These are phyloP conservation scores for Kurtzmaniella quercitrusa DNA, from an alignment of 1,139 yeast genomes.

Conservation along the genomic window DNA sequence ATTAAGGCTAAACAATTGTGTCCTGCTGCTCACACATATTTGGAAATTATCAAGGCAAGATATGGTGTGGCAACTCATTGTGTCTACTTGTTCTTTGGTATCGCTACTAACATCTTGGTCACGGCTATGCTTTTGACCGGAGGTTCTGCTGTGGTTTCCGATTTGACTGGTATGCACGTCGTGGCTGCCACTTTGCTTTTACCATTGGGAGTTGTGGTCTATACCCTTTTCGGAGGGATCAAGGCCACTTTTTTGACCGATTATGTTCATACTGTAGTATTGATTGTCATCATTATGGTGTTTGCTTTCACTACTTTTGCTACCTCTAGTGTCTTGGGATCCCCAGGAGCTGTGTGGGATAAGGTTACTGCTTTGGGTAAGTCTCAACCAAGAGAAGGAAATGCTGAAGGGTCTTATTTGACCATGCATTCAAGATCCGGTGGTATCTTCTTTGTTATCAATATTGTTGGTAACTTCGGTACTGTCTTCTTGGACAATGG, in stretches of 20 bases:
- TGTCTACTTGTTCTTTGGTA: conserved; percentile 70
- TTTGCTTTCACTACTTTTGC: conserved; percentile 67
- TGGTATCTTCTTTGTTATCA: conserved; percentile 79
- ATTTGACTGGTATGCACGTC: conserved; percentile 77
- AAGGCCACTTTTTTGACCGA: conserved; percentile 89
- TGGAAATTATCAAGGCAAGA: conserved; percentile 49
- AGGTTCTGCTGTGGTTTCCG: conserved; percentile 74
- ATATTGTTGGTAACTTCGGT: conserved; percentile 83
- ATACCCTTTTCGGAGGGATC: conserved; percentile 84
- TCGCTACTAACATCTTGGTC: conserved; percentile 82
- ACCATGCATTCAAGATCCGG: conserved; percentile 77
- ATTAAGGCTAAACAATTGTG: conserved; percentile 54
- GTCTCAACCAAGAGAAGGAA: conserved; percentile 63
- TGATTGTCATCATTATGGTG: conserved; percentile 55
- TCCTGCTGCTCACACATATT: conserved; percentile 55
- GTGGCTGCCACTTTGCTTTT: conserved; percentile 78
- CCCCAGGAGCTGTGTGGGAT: conserved; percentile 80
- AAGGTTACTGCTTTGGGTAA: conserved; percentile 54
- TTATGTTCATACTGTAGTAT: conserved; percentile 68
- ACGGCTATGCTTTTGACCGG: conserved; percentile 87
- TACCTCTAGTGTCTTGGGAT: conserved; percentile 58
- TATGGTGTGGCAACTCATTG: conserved; percentile 59
- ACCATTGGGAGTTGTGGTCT: conserved; percentile 78
- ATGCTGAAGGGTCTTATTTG: conserved; percentile 64
- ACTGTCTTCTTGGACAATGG: conserved; percentile 88